These are phyloP conservation scores for Solanum gracilifrons DNA, from an alignment of 257 asterid species.

Conservation along the genomic window DNA sequence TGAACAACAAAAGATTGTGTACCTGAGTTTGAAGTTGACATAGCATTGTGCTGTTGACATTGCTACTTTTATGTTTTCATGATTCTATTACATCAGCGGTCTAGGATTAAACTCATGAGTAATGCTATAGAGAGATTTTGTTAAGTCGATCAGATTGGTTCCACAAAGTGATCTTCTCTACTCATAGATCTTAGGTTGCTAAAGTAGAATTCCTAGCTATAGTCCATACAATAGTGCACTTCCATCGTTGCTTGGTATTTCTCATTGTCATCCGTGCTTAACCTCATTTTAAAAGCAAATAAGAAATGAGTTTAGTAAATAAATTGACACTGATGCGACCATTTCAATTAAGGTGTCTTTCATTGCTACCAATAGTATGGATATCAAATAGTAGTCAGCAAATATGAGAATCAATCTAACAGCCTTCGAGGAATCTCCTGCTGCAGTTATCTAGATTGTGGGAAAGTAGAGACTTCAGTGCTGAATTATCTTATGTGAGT, in stretches of 20 bases:
- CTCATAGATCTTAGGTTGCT: not conserved
- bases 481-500: not conserved
- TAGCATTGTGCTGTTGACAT: not conserved
- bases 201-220: not conserved
- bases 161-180: not conserved
- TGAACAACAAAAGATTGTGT: not conserved
- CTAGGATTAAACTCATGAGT: not conserved
- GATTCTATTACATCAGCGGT: not conserved
- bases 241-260: not conserved
- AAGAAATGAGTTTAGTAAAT: not conserved
- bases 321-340: not conserved
- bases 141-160: not conserved
- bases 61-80: not conserved
- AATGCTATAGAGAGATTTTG: not conserved
- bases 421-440: not conserved
- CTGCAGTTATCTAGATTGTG: not conserved
- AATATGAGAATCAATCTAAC: not conserved
- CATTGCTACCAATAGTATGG: not conserved
- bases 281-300: not conserved
- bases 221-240: not conserved
- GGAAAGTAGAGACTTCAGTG: not conserved
- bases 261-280: not conserved
- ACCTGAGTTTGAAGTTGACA: not conserved
- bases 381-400: not conserved
- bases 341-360: not conserved